These are phyloP conservation scores for Lactarius pseudohatsudake DNA, from an alignment of 768 basidiomycete species.

Conservation along the genomic window DNA sequence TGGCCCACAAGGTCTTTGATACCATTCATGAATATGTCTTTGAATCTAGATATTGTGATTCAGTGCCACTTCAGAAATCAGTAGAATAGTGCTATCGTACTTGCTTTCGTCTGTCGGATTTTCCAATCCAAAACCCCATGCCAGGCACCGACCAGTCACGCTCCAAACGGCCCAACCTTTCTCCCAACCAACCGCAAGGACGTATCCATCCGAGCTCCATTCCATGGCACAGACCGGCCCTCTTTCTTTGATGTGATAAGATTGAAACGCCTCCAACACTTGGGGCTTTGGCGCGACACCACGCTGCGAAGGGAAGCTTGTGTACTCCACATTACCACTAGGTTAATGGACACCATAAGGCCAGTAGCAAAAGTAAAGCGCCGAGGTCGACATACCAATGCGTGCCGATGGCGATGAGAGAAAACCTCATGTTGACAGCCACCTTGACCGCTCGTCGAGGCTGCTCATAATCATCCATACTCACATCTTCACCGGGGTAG, in stretches of 20 bases:
- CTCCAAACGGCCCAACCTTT: conserved; percentile 90
- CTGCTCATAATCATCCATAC: conserved; percentile 51
- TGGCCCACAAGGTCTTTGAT: conserved; percentile 64
- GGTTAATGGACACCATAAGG: conserved; percentile 9
- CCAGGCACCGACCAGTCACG: conserved; percentile 83
- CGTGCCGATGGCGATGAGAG: conserved; percentile 78
- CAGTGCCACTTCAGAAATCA: conserved; percentile 20
- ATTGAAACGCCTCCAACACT: conserved; percentile 59
- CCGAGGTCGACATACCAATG: conserved; percentile 45
- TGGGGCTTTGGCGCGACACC: conserved; percentile 60
- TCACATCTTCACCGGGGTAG: conserved; percentile 43
- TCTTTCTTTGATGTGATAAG: conserved; percentile 50
- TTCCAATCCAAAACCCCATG: conserved; percentile 71
- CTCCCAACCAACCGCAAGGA: conserved; percentile 89
- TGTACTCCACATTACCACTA: conserved; percentile 67
- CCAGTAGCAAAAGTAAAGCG: conserved; percentile 16
- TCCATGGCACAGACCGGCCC: conserved; percentile 70
- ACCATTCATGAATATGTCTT: conserved; percentile 86
- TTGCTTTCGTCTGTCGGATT: conserved; percentile 57
- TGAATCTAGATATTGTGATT: conserved; percentile 44
- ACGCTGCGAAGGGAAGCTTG: conserved; percentile 65
- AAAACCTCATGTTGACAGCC: conserved; percentile 78
- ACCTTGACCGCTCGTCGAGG: conserved; percentile 63
- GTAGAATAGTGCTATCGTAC: conserved; percentile 32
- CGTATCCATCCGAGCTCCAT: conserved; percentile 97